A percentile compares a stretch with the other conserved stretches of the same genome.
These are phyloP conservation scores for Ogataea angusta DNA, from an alignment of 805 yeast species.

Conservation along the genomic window DNA sequence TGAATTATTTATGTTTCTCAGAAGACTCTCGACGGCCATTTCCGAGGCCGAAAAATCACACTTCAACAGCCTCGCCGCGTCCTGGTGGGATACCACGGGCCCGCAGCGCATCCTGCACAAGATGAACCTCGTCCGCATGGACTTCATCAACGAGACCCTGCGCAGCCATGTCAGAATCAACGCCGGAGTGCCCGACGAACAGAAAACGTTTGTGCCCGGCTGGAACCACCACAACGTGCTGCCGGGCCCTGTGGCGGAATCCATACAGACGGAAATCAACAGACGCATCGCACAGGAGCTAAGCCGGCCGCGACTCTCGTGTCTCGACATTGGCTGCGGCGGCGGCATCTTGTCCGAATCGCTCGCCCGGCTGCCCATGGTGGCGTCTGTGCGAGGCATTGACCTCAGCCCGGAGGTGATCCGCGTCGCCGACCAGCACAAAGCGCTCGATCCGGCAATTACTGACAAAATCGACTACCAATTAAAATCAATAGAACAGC, in stretches of 20 bases:
- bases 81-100: conserved; percentile 98
- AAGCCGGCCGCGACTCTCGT: conserved; percentile 40
- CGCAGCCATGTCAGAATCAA: conserved; percentile 42
- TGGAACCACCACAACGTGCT: conserved; percentile 59
- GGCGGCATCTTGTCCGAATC: conserved; percentile 95
- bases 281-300: conserved; percentile 38
- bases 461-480: conserved; percentile 50
- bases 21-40: conserved; percentile 30
- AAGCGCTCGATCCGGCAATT: conserved; percentile 60
- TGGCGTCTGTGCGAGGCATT: conserved; percentile 68
- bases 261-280: conserved; percentile 51
- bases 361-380: conserved; percentile 68
- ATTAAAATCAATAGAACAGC: conserved; percentile 58
- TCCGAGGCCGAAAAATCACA: conserved; percentile 69
- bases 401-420: conserved; percentile 85
- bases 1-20: background rate
- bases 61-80: conserved; percentile 79
- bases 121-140: conserved; percentile 89
- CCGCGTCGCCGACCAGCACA: conserved; percentile 73
- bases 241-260: conserved; percentile 51
- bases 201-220: conserved; percentile 69
- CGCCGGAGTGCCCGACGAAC: conserved; percentile 35
- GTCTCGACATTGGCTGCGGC: conserved; percentile 94
- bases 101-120: conserved; percentile 91
- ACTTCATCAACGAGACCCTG: conserved; percentile 69